Conservation (phyloP, 306 rosid genomes). For the Fragaria nilgerrensis region DNA sequence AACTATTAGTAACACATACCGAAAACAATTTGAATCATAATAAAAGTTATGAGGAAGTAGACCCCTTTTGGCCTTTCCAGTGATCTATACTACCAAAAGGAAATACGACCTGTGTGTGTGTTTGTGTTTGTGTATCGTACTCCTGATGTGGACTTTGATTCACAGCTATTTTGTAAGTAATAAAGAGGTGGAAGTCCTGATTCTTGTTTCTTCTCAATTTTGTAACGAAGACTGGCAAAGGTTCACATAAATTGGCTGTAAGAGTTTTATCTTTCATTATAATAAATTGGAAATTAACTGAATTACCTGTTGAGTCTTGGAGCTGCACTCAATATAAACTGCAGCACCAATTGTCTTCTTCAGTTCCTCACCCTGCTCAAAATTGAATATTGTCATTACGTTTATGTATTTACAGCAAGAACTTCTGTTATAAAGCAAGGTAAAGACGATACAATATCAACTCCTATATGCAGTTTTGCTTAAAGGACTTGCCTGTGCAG, state of each 20-base stretch:
- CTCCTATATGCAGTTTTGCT: neutral
- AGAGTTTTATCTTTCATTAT: neutral
- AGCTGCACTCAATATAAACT: slow-evolving; percentile 87
- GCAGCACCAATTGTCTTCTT: slow-evolving; percentile 92
- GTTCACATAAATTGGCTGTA: neutral
- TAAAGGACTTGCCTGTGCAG: slow-evolving; percentile 36
- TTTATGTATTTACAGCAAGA: neutral
- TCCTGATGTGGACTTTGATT: neutral
- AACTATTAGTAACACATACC: neutral
- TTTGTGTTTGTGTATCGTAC: neutral
- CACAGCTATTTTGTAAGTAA: neutral
- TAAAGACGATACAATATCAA: neutral
- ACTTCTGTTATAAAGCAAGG: neutral
- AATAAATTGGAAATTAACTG: neutral
- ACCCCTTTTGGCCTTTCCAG: neutral
- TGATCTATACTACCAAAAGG: neutral
- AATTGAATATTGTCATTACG: slow-evolving; percentile 2
- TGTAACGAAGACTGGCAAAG: neutral
- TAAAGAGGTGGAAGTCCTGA: neutral
- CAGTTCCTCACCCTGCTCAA: slow-evolving; percentile 83
- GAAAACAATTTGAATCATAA: neutral
- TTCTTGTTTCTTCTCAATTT: neutral
- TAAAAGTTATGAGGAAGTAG: neutral
- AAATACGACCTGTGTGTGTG: neutral
- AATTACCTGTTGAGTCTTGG: slow-evolving; percentile 88